Evolutionary conservation across 164 flowering plant genomes (phyloP).

Genomic region (Vitis cinerea): DNA sequence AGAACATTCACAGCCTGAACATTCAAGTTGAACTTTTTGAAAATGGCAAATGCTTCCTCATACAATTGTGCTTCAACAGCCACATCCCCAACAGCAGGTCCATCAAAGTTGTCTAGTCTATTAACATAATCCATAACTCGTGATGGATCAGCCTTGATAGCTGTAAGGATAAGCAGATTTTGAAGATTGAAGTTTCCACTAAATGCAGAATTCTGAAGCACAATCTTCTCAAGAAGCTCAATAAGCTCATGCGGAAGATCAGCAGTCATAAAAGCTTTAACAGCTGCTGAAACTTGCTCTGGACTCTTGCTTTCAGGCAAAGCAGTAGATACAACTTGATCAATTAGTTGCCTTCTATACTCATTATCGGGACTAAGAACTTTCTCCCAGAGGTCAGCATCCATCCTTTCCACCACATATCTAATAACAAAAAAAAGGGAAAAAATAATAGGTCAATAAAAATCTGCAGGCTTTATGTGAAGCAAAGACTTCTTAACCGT

Average conservation of each 20-base stretch:
- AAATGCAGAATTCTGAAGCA: conserved; percentile 98
- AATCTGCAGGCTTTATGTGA: no score
- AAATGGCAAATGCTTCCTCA: conserved; percentile 97
- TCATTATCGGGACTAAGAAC: conserved; percentile 92
- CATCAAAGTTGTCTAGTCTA: conserved; percentile 96
- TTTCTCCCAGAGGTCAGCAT: conserved; percentile 93
- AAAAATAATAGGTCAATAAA: not conserved
- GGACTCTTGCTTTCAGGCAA: conserved; percentile 99
- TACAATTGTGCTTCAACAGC: conserved; percentile 96
- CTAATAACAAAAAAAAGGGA: conserved; percentile 34
- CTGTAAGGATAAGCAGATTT: conserved; percentile 86
- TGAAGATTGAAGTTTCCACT: conserved; percentile 98
- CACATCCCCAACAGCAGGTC: conserved; percentile 98
- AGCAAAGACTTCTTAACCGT: not conserved
- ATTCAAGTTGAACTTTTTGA: conserved; percentile 96
- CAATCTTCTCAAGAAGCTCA: conserved; percentile 98
- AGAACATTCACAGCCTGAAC: conserved; percentile 98
- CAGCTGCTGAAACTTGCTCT: conserved; percentile 99
- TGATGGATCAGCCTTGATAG: conserved; percentile 95
- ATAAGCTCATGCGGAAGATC: conserved; percentile 98
- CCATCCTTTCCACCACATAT: conserved; percentile 99
- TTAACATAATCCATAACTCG: conserved; percentile 98
- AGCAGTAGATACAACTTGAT: conserved; percentile 99
- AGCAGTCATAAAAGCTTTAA: conserved; percentile 99
- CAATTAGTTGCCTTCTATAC: conserved; percentile 91